Conservation (phyloP, 805 yeast species). For the Metschnikowia picachoensis region DNA sequence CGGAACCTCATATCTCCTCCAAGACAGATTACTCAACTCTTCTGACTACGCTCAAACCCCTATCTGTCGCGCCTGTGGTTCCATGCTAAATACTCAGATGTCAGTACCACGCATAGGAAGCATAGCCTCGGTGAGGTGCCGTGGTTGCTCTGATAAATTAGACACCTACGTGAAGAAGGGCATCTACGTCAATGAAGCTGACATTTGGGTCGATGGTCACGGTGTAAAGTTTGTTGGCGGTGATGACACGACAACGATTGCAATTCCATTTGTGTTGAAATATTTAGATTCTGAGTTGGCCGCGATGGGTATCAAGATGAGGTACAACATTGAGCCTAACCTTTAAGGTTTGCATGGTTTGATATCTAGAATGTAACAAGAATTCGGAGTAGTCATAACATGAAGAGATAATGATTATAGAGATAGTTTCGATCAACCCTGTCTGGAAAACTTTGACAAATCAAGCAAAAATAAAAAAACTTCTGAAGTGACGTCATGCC, state of each 20-base stretch:
- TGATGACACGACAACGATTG: slow-evolving; percentile 88
- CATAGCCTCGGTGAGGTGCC: slow-evolving; percentile 73
- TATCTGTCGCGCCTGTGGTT: slow-evolving; percentile 90
- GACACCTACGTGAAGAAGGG: slow-evolving; percentile 50
- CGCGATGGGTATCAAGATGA: slow-evolving; percentile 96
- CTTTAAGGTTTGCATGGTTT: not conserved
- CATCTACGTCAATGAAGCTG: slow-evolving; percentile 57
- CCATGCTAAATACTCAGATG: slow-evolving; percentile 81
- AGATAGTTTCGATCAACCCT: no score
- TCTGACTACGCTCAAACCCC: slow-evolving; percentile 93
- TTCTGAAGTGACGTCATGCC: no score
- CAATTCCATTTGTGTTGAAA: slow-evolving; percentile 93
- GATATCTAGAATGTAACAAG: not conserved
- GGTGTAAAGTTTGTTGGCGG: slow-evolving; percentile 93
- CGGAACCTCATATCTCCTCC: slow-evolving; percentile 92
- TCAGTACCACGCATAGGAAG: slow-evolving; percentile 91
- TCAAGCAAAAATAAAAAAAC: no score
- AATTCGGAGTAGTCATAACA: no score
- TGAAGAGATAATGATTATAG: no score
- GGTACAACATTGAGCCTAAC: slow-evolving; percentile 74
- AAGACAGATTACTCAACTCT: slow-evolving; percentile 91
- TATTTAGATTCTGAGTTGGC: slow-evolving; percentile 92
- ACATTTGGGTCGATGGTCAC: slow-evolving; percentile 96
- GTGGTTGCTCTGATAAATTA: slow-evolving; percentile 79
- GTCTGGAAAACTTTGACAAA: no score